These are phyloP conservation scores for Falciphora oryzae DNA, from an alignment of 2,329 filamentous ascomycete genomes.

Conservation along the genomic window DNA sequence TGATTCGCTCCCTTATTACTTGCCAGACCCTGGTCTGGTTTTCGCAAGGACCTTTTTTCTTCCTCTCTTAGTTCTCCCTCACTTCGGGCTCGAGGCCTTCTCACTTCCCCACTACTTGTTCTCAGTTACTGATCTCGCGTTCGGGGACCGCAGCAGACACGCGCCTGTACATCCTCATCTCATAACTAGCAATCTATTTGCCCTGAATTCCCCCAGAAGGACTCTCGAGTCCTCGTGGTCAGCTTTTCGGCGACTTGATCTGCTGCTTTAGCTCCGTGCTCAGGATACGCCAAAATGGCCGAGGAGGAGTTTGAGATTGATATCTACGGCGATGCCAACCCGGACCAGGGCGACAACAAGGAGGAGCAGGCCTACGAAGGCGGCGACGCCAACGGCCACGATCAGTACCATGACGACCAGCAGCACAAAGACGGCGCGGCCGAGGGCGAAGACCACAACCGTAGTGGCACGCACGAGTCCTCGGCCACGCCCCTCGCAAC, in stretches of 20 bases:
- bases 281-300: constrained; percentile 43
- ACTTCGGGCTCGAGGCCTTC: not conserved
- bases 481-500: constrained; percentile 20
- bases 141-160: constrained; percentile 16
- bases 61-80: constrained; percentile 14
- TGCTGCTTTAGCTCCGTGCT: constrained; percentile 2
- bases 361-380: constrained; percentile 29
- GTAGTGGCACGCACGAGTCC: constrained; percentile 19
- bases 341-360: constrained; percentile 36
- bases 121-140: constrained; percentile 17
- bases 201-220: not conserved
- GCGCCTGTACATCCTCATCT: constrained; percentile 15
- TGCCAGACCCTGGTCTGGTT: not conserved
- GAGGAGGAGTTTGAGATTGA: constrained; percentile 70
- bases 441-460: constrained; percentile 25
- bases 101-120: constrained; percentile 5
- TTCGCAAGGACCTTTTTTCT: constrained; percentile 11
- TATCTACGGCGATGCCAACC: constrained; percentile 58
- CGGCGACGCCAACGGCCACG: constrained; percentile 26
- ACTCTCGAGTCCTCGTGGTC: constrained; percentile 1
- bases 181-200: constrained; percentile 9
- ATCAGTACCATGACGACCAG: constrained; percentile 27
- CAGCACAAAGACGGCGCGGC: constrained; percentile 34
- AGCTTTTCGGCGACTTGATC: constrained; percentile 6
- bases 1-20: constrained; percentile 8